Evolutionary conservation across 345 rosid genomes (phyloP).

Genomic region (Gossypium ekmanianum): DNA sequence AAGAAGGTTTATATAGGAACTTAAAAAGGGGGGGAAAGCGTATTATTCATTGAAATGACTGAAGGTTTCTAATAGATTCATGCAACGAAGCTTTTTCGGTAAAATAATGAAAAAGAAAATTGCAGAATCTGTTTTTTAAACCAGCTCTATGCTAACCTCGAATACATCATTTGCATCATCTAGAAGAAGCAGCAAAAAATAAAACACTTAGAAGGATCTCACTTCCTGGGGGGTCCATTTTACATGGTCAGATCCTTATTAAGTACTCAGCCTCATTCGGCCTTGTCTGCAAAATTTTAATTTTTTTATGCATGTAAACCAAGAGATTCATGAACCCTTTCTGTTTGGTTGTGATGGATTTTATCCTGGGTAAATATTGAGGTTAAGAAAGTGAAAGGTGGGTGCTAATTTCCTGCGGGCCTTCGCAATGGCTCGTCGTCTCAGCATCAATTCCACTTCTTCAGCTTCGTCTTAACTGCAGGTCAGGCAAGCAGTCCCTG

Average conservation of each 20-base stretch:
- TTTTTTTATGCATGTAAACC: background rate
- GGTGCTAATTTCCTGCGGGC: constrained; percentile 35
- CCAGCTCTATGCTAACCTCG: too few relatives aligned
- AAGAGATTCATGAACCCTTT: background rate
- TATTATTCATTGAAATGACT: too few relatives aligned
- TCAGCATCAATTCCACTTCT: constrained; percentile 26
- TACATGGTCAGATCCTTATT: constrained; percentile 23
- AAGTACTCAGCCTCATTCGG: constrained; percentile 23
- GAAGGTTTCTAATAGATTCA: too few relatives aligned
- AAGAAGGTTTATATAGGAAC: too few relatives aligned
- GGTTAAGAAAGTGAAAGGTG: constrained; percentile 43
- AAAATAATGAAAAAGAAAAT: too few relatives aligned
- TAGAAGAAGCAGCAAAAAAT: too few relatives aligned
- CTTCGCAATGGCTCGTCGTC: constrained; percentile 18
- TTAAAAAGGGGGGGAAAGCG: too few relatives aligned
- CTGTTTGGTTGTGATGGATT: background rate
- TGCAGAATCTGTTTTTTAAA: too few relatives aligned
- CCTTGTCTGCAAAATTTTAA: background rate
- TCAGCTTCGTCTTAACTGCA: constrained; percentile 41
- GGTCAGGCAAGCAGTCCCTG: constrained; percentile 36
- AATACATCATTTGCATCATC: too few relatives aligned
- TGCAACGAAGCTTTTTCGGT: too few relatives aligned
- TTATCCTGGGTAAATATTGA: background rate
- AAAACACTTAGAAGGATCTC: constrained; percentile 24
- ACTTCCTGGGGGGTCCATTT: constrained; percentile 11